A percentile compares a stretch with the other conserved stretches of the same genome.
Conservation (phyloP, 805 yeast species). For the Suhomyces sp. region DNA sequence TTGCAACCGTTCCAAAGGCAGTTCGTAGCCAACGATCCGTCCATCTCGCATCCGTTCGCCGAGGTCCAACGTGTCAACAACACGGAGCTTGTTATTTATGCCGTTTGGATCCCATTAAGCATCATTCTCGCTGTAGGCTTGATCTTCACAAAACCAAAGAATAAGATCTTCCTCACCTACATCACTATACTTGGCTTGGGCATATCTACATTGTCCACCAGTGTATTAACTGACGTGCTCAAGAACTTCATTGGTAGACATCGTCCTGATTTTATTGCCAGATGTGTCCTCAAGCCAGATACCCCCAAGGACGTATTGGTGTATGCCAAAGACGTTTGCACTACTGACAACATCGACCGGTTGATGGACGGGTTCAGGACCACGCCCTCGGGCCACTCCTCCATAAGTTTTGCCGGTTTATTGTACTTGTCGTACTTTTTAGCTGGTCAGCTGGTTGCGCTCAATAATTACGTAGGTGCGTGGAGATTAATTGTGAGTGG, state of each 20-base stretch:
- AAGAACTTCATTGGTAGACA: conserved; percentile 87
- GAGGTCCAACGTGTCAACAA: conserved; percentile 67
- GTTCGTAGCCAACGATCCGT: conserved; percentile 69
- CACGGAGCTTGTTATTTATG: conserved; percentile 49
- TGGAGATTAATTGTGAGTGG: conserved; percentile 58
- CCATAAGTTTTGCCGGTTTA: conserved; percentile 65
- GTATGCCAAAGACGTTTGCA: conserved; percentile 63
- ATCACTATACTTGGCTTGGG: conserved; percentile 65
- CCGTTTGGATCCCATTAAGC: conserved; percentile 49
- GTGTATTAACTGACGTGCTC: conserved; percentile 64
- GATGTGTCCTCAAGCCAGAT: conserved; percentile 68
- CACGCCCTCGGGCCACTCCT: conserved; percentile 81
- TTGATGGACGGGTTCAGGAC: conserved; percentile 75
- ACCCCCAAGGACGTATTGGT: conserved; percentile 56
- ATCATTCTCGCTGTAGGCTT: conserved; percentile 34
- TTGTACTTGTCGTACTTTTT: conserved; percentile 65
- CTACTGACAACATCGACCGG: conserved; percentile 42
- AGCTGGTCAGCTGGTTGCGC: conserved; percentile 56
- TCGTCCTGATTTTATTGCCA: conserved; percentile 86
- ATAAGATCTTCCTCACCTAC: conserved; percentile 49
- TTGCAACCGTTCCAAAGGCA: conserved; percentile 70
- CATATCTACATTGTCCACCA: conserved; percentile 56
- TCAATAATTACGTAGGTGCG: conserved; percentile 49
- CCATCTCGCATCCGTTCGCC: conserved; percentile 80
- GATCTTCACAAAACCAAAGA: conserved; percentile 47